Evolutionary conservation across 108 stramenopile species (phyloP).

Genomic region (Cylindrotheca closterium): DNA sequence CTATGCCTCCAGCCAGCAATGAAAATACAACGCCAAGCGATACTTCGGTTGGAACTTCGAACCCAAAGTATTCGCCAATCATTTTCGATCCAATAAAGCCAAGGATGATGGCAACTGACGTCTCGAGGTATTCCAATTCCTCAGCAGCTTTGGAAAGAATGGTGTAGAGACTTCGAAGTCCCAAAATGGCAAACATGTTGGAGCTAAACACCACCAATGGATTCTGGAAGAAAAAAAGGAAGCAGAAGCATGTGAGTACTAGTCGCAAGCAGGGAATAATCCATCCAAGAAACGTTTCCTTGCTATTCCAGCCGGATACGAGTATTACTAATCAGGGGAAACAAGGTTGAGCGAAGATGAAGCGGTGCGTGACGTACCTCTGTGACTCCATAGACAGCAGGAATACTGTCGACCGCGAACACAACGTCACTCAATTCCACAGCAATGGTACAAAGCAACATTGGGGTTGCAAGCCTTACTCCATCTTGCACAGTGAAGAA

Average conservation of each 20-base stretch:
- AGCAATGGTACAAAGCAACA: constrained; percentile 92
- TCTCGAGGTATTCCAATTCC: constrained; percentile 91
- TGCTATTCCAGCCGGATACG: no score
- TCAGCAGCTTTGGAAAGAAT: constrained; percentile 89
- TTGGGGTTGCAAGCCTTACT: constrained; percentile 83
- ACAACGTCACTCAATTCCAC: constrained; percentile 95
- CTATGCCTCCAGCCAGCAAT: constrained; percentile 70
- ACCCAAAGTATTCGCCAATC: constrained; percentile 86
- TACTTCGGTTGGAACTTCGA: constrained; percentile 59
- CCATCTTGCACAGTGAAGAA: constrained; percentile 88
- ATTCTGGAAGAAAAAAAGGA: constrained; percentile 48
- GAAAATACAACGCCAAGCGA: constrained; percentile 72
- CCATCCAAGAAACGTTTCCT: no score
- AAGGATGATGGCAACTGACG: constrained; percentile 88
- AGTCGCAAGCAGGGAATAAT: no score
- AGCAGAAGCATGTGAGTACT: constrained; percentile 8
- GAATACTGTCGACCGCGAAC: constrained; percentile 96
- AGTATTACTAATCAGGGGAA: no score
- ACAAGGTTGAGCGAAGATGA: background rate
- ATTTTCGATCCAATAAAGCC: constrained; percentile 93
- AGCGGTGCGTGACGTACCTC: constrained; percentile 47
- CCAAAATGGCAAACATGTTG: constrained; percentile 97
- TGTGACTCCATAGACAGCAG: constrained; percentile 95
- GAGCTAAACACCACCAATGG: constrained; percentile 92
- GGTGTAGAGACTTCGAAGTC: constrained; percentile 90